These are phyloP conservation scores for Cercospora sp. DNA, from an alignment of 2,329 filamentous ascomycete species.

Conservation along the genomic window DNA sequence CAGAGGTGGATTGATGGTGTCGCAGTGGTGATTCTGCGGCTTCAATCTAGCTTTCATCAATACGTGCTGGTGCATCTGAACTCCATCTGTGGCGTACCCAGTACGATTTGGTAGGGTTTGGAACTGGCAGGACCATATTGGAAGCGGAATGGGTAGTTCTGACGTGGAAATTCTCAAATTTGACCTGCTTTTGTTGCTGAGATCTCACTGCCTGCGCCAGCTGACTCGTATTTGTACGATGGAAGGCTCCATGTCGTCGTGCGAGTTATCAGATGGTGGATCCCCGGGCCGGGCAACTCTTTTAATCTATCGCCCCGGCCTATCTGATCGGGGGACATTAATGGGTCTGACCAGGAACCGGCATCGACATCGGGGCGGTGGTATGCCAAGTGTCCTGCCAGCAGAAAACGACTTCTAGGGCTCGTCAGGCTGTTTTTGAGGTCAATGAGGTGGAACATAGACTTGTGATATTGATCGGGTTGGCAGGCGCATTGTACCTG, in stretches of 20 bases:
- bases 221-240: background rate
- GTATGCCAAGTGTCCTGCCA: background rate
- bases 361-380: background rate
- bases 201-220: background rate
- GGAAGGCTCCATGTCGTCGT: background rate
- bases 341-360: background rate
- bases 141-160: background rate
- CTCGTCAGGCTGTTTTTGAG: background rate
- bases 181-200: background rate
- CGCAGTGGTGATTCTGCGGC: slow-evolving; percentile 28
- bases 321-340: slow-evolving; percentile 8
- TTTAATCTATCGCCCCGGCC: slow-evolving; percentile 1
- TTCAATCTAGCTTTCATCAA: slow-evolving; percentile 20
- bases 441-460: background rate
- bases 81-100: slow-evolving; percentile 15
- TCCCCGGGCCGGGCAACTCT: slow-evolving; percentile 6
- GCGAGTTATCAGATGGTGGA: slow-evolving; percentile 8
- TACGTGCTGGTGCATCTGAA: background rate
- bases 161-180: background rate
- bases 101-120: slow-evolving; percentile 28
- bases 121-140: slow-evolving; percentile 26
- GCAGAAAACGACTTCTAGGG: background rate
- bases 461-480: background rate
- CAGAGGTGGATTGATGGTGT: slow-evolving; percentile 22
- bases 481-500: background rate